phyloP scores from a whole-genome alignment of 2,329 filamentous ascomycete species.

The Sporothrix phasma region DNA sequence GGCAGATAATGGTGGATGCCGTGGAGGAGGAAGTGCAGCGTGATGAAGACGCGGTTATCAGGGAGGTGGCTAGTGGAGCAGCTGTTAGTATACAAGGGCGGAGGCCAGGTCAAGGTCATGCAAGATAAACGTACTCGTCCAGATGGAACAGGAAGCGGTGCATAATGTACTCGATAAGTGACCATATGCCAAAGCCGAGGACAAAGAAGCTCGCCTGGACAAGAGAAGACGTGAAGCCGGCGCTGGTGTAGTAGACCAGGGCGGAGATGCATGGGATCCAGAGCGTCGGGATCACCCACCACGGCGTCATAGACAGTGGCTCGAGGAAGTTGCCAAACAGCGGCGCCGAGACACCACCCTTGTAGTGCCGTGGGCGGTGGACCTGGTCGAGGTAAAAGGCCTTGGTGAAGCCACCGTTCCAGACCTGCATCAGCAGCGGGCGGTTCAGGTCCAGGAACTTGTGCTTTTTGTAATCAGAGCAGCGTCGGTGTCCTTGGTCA shows the following conservation, averaged over 20 bases:
- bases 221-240: constrained; percentile 45
- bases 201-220: constrained; percentile 52
- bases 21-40: constrained; percentile 84
- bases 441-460: constrained; percentile 86
- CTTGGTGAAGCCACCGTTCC: constrained; percentile 78
- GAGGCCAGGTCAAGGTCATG: neutral
- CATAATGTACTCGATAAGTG: constrained; percentile 76
- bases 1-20: constrained; percentile 97
- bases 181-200: constrained; percentile 71
- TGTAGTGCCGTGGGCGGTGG: constrained; percentile 91
- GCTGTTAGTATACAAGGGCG: neutral
- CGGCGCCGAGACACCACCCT: constrained; percentile 81
- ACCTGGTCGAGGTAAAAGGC: constrained; percentile 97
- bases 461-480: constrained; percentile 72
- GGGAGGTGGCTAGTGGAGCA: constrained; percentile 60
- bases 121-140: constrained; percentile 60
- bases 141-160: constrained; percentile 92
- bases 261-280: constrained; percentile 79
- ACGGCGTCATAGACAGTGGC: constrained; percentile 87
- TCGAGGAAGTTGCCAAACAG: constrained; percentile 98
- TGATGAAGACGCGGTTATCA: constrained; percentile 80
- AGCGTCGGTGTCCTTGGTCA: constrained; percentile 75
- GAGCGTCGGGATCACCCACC: constrained; percentile 76
- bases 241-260: constrained; percentile 54
- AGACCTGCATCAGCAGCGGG: constrained; percentile 81